These are phyloP conservation scores for Pseudogymnoascus sp. DNA, from an alignment of 2,329 filamentous ascomycete species.

Conservation along the genomic window DNA sequence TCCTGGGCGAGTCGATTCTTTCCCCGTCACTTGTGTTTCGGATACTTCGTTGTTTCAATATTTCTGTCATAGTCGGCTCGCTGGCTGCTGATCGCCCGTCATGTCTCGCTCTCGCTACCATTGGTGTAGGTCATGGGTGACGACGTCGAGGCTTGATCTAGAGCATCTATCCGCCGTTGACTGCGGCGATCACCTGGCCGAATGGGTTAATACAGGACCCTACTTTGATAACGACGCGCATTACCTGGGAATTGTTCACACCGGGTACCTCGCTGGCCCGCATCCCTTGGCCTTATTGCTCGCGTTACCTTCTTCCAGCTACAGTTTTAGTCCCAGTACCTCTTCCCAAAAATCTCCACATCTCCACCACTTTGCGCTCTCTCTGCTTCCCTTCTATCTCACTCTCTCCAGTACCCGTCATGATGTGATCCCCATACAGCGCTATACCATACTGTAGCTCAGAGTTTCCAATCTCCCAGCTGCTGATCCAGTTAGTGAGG, in stretches of 20 bases:
- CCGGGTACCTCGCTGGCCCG: conserved; percentile 2
- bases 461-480: neutral
- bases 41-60: neutral
- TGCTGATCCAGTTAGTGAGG: neutral
- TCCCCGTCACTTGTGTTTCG: neutral
- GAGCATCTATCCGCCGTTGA: neutral
- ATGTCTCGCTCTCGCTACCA: neutral
- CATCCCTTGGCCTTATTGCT: neutral
- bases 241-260: neutral
- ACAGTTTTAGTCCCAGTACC: neutral
- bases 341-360: neutral
- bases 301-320: neutral
- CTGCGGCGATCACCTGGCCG: neutral
- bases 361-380: neutral
- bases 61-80: neutral
- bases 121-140: neutral
- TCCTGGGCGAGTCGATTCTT: neutral
- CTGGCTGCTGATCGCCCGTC: neutral
- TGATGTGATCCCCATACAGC: neutral
- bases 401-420: neutral
- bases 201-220: neutral
- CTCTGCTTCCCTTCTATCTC: neutral
- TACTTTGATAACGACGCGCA: neutral
- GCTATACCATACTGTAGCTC: neutral
- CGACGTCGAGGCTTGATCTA: neutral